Conservation (phyloP, 352 stramenopile species). For the Pythium pyrilobum region DNA sequence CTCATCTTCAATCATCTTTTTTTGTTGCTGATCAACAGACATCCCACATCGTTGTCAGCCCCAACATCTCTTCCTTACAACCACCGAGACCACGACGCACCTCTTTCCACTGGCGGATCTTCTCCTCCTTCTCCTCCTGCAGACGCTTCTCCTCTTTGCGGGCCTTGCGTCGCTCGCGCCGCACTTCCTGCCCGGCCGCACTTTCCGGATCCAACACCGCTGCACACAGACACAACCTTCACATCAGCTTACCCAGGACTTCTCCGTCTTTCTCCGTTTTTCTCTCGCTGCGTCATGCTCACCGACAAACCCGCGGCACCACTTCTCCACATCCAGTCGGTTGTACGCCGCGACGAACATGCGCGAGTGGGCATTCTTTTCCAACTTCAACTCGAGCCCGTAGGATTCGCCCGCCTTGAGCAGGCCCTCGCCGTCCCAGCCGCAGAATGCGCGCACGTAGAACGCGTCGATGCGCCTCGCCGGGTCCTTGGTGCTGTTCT, state of each 20-base stretch:
- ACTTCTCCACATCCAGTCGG: conserved; percentile 77
- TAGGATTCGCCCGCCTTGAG: conserved; percentile 66
- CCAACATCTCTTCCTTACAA: too few relatives aligned
- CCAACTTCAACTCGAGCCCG: conserved; percentile 72
- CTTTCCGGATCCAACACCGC: conserved; percentile 60
- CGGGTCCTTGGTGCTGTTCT: conserved; percentile 26
- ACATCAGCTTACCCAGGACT: background rate
- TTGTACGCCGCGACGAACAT: conserved; percentile 76
- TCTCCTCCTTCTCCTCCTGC: conserved; percentile 29
- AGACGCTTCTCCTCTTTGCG: conserved; percentile 29
- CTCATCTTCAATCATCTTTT: conserved; percentile 30
- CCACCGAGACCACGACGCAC: background rate
- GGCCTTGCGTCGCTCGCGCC: conserved; percentile 29
- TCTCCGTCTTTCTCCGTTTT: background rate
- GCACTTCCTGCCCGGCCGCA: conserved; percentile 29
- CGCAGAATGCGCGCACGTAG: conserved; percentile 63
- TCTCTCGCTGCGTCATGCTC: too few relatives aligned
- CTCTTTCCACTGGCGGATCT: conserved; percentile 35
- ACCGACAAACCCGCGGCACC: conserved; percentile 69
- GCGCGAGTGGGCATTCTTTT: conserved; percentile 38
- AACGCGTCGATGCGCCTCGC: conserved; percentile 30
- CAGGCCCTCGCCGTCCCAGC: conserved; percentile 68
- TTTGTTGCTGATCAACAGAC: conserved; percentile 21
- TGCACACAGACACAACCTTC: conserved; percentile 4
- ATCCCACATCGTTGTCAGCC: too few relatives aligned